phyloP scores from a whole-genome alignment of 1,139 yeast genomes.

The Kurtzmaniella natalensis region DNA sequence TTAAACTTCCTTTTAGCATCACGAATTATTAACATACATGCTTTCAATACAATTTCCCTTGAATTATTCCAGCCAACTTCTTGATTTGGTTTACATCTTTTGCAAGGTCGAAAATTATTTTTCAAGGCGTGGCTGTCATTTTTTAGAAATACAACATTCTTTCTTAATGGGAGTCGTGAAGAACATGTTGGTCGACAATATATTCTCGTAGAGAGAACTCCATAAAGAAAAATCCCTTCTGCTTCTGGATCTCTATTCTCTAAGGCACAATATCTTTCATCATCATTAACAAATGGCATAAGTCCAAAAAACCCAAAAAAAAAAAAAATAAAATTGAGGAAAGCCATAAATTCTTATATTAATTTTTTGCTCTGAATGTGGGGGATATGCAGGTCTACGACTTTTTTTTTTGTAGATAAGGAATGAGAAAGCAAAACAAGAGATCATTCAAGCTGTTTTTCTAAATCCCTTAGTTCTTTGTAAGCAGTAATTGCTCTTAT shows the following conservation, averaged over 20 bases:
- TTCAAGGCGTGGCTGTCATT: slow-evolving; percentile 6
- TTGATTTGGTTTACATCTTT: slow-evolving; percentile 9
- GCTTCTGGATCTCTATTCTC: slow-evolving; percentile 7
- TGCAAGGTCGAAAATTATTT: slow-evolving; percentile 8
- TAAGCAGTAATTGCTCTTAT: slow-evolving; percentile 10
- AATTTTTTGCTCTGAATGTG: too few species aligned
- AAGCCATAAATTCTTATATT: too few species aligned
- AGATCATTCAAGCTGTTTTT: background rate
- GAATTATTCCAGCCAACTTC: slow-evolving; percentile 11
- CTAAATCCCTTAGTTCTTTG: slow-evolving; percentile 3
- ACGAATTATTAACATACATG: slow-evolving; percentile 9
- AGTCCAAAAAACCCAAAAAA: too few species aligned
- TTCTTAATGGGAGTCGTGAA: slow-evolving; percentile 8
- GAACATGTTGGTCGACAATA: slow-evolving; percentile 11
- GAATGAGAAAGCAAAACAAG: too few species aligned
- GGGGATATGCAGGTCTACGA: too few species aligned
- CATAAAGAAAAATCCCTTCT: slow-evolving; percentile 8
- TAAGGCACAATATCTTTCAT: slow-evolving; percentile 7
- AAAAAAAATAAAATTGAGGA: too few species aligned
- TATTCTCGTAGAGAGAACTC: slow-evolving; percentile 9
- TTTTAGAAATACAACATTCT: slow-evolving; percentile 7
- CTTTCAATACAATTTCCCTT: slow-evolving; percentile 9
- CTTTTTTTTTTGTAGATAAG: too few species aligned
- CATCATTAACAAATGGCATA: too few species aligned
- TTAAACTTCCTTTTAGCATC: slow-evolving; percentile 6